A percentile compares a stretch with the other conserved stretches of the same genome.
Conservation (phyloP, 345 rosid species). For the Kernera saxatilis region DNA sequence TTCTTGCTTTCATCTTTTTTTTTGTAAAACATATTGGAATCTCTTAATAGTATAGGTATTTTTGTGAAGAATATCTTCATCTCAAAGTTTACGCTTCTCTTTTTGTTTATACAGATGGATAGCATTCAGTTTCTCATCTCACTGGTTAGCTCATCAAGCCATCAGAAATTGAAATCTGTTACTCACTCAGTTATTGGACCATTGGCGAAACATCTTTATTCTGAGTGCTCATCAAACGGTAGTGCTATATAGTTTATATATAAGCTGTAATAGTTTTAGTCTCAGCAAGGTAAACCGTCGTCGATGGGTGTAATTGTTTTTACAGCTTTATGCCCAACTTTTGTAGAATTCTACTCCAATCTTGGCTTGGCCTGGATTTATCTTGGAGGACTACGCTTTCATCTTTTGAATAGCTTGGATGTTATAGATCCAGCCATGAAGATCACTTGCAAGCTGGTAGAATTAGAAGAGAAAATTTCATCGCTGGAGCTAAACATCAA, state of each 20-base stretch:
- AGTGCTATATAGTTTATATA: conserved; percentile 8
- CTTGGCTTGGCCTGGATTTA: conserved; percentile 69
- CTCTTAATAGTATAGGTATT: background rate
- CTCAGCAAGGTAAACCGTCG: background rate
- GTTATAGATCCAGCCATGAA: conserved; percentile 79
- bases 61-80: conserved; percentile 3
- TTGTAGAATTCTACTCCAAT: conserved; percentile 41
- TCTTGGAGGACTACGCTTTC: conserved; percentile 71
- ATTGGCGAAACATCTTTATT: conserved; percentile 53
- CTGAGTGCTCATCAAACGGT: conserved; percentile 45
- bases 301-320: background rate
- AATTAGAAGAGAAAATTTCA: conserved; percentile 49
- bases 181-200: conserved; percentile 45
- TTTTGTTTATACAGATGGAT: conserved; percentile 39
- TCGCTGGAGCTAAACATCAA: conserved; percentile 64
- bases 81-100: conserved; percentile 24
- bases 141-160: conserved; percentile 55
- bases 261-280: conserved; percentile 1
- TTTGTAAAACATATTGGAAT: conserved; percentile 5
- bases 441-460: conserved; percentile 53
- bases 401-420: conserved; percentile 60
- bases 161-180: conserved; percentile 48
- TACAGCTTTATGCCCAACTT: conserved; percentile 6
- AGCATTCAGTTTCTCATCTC: conserved; percentile 39
- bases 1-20: conserved; percentile 9